Percentiles rank a stretch among this genome's conserved stretches.
Conservation (phyloP, 106 monocot species). For the Iris macrosiphon region DNA sequence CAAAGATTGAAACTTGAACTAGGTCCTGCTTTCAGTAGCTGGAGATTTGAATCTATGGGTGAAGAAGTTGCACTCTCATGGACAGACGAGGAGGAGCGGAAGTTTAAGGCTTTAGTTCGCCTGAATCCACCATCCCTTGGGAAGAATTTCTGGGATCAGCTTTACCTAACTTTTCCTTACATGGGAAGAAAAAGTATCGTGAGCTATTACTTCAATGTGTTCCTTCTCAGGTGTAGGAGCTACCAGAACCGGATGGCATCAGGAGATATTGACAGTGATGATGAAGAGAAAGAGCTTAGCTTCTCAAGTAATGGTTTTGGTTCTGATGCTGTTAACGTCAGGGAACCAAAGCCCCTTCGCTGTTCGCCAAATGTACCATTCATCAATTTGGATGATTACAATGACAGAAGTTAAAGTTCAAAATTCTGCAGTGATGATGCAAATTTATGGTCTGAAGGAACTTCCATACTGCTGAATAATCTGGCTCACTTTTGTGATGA, state of each 20-base stretch:
- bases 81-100: conserved; percentile 57
- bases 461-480: no score
- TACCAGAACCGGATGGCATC: conserved; percentile 70
- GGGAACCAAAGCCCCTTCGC: no score
- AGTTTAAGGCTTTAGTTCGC: conserved; percentile 40
- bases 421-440: no score
- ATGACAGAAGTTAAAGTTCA: no score
- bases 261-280: conserved; percentile 58
- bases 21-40: conserved; percentile 41
- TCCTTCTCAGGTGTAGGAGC: conserved; percentile 52
- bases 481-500: no score
- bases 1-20: conserved; percentile 51
- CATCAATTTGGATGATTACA: no score
- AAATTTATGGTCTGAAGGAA: no score
- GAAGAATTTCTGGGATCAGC: conserved; percentile 40
- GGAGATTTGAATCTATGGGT: conserved; percentile 76
- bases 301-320: conserved; percentile 39
- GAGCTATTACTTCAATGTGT: conserved; percentile 91
- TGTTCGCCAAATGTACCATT: no score
- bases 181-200: conserved; percentile 39
- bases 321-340: conserved; percentile 1
- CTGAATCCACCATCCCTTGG: conserved; percentile 13
- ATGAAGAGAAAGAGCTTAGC: conserved; percentile 47
- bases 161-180: conserved; percentile 27
- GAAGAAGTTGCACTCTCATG: conserved; percentile 84